Base-by-base conservation (phyloP, 129 eudicot genomes). In the Helianthus annuus region DNA sequence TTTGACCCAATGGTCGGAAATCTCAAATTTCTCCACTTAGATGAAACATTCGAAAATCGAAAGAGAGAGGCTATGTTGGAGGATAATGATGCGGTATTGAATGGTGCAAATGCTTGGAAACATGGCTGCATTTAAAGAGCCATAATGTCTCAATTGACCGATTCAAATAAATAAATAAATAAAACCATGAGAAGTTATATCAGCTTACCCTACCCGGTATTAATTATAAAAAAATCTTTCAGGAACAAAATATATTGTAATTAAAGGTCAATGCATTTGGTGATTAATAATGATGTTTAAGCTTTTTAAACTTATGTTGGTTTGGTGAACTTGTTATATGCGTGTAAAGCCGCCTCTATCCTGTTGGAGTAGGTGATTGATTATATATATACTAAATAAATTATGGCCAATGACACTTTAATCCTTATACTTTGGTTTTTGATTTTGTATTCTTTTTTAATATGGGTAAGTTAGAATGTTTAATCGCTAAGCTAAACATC, bases 281-380 rank as follows among this genome's bases (percentile, higher is more conserved):
- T 55, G 24, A 56, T 66, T 66, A 19, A 16, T 54, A 34, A 32
- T 32, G 13, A 44, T 36, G 10, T 7, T 29, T 45, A 48, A 53
- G 54, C 51, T 27, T 64, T 10, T 75, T 34, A 42, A 39, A 65
- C 27, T 29, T n/a, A 27, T 6, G 34, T 73, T 16, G 73, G 32
- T 75, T 64, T 45, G 29, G 2, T 24, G 46, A 75, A 64, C 56
- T 49, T 29, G 22, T 29, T 55, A 40, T 10, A 65, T 52, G 65
- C 71, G 66, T 44, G 16, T 56, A 56, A 64, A 76, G 80, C 80
- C 80, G 74, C 80, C 80, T 24, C 32, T 48, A 34, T 10, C 15
- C 32, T 53, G 36, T 27, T 40, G 79, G 66, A 40, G 72, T 38
- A 66, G 73, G 56, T 75, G 79, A 19, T 66, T 29, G 36, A 32